phyloP scores from a whole-genome alignment of 2,329 filamentous ascomycete genomes.

The Scytalidium lignicola region DNA sequence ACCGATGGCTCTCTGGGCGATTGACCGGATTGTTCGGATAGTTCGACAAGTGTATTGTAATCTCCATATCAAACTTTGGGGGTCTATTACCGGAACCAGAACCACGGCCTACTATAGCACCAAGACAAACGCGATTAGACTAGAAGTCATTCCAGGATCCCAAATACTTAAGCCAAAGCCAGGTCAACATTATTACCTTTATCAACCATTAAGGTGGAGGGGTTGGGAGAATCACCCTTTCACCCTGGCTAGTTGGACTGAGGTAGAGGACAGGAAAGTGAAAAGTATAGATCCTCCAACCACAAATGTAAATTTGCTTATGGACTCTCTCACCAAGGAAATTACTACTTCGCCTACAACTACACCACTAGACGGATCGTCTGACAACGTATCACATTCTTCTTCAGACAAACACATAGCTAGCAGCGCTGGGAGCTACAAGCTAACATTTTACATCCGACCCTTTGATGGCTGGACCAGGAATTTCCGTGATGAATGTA shows the following conservation, averaged over 20 bases:
- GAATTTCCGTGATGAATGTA: constrained; percentile 33
- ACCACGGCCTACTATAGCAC: constrained; percentile 38
- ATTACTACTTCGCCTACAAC: too few species aligned
- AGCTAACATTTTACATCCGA: constrained; percentile 42
- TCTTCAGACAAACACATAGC: too few species aligned
- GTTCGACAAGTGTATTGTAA: constrained; percentile 39
- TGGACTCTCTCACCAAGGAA: too few species aligned
- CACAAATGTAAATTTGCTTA: too few species aligned
- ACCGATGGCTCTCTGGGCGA: constrained; percentile 39
- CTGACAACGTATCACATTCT: too few species aligned
- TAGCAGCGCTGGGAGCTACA: constrained; percentile 22
- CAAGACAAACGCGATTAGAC: constrained; percentile 38
- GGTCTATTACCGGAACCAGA: constrained; percentile 27
- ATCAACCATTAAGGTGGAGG: constrained; percentile 36
- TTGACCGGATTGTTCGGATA: constrained; percentile 40
- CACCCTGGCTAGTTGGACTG: constrained; percentile 31
- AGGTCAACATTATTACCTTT: constrained; percentile 46
- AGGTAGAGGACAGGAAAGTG: too few species aligned
- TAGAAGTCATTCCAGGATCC: constrained; percentile 37
- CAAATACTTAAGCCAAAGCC: constrained; percentile 31
- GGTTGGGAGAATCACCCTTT: constrained; percentile 49
- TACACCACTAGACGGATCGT: too few species aligned
- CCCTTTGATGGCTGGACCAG: constrained; percentile 47
- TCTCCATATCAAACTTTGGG: constrained; percentile 27
- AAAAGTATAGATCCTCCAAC: too few species aligned